These are phyloP conservation scores for Debaryomycetaceae sp. DNA, from an alignment of 1,139 yeast species.

Conservation along the genomic window DNA sequence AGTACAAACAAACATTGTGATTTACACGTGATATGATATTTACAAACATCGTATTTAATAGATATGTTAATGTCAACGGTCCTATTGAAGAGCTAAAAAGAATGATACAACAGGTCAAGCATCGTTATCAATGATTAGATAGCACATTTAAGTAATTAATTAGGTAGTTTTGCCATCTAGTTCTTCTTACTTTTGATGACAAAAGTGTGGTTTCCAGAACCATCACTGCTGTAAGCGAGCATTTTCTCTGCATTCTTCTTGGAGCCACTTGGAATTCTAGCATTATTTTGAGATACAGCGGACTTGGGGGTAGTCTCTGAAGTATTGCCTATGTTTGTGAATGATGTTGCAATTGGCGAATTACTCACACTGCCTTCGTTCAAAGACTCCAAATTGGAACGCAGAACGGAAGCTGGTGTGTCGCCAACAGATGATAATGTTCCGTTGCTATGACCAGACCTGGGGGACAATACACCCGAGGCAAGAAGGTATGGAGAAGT, in stretches of 20 bases:
- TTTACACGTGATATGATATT: background rate
- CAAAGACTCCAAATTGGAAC: conserved; percentile 2
- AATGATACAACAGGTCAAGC: background rate
- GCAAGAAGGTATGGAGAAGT: conserved; percentile 61
- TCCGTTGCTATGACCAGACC: conserved; percentile 22
- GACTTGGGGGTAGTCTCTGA: conserved; percentile 7
- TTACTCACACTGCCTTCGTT: conserved; percentile 1
- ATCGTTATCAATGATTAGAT: background rate
- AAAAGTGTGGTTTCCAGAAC: conserved; percentile 40
- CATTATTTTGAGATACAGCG: conserved; percentile 20
- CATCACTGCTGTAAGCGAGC: conserved; percentile 44
- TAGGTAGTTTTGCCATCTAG: background rate
- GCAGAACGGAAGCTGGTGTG: conserved; percentile 17
- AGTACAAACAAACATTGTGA: background rate
- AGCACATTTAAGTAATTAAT: background rate
- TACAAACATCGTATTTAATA: background rate
- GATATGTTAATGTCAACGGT: background rate
- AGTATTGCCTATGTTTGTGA: background rate
- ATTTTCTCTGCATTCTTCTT: conserved; percentile 28
- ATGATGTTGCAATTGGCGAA: background rate
- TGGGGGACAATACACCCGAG: conserved; percentile 52
- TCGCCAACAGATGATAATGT: conserved; percentile 19
- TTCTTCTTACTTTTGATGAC: conserved; percentile 35
- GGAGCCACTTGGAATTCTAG: conserved; percentile 24
- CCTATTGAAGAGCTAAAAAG: background rate